Evolutionary conservation across 257 asterid genomes (phyloP), one percentile per base, ranked within the genome.

Genomic region (Oldenlandia corymbosa): DNA sequence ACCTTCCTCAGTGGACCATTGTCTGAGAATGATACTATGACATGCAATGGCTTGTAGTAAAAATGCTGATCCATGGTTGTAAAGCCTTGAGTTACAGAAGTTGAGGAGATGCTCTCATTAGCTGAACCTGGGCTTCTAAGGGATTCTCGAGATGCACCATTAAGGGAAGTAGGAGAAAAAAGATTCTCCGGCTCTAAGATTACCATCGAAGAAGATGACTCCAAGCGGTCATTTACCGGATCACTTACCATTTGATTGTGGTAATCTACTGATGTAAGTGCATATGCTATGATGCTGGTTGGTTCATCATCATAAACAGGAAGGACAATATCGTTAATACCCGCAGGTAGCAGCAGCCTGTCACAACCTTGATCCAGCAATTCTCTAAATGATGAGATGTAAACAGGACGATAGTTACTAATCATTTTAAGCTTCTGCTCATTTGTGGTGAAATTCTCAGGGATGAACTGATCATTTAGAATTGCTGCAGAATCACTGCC

Each of bases 241-340:
- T 80, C 86, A 66, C 70, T 81, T 7, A 78, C 69, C 76, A 82
- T 77, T 52, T 76, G 74, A 58, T 70, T 71, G n/a, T 71, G 81
- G 65, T 88, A 83, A 46, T 83, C 82, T 12, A 78, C 74, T 46
- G 93, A 79, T 66, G 71, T 79, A 71, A 88, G 79, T 48, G 86
- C 76, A 68, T 81, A 81, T 6, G 95, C 67, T 72, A 88, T 79
- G 48, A 85, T 71, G 66, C 95, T 88, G 28, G 94, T 88, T 20
- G 93, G 93, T 75, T 87, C 93, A 76, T 87, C 91, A 4, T 87
- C 95, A 73, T 80, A 87, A 63, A 87, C 77, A 27, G 95, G 89
- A 60, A 87, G 79, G 65, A 84, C 69, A 64, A 64, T 70, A 75
- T 76, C 84, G 49, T 75, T 56, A 66, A 75, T 62, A 69, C 84